Conservation (phyloP, 345 rosid species). For the Nephelium lappaceum region DNA sequence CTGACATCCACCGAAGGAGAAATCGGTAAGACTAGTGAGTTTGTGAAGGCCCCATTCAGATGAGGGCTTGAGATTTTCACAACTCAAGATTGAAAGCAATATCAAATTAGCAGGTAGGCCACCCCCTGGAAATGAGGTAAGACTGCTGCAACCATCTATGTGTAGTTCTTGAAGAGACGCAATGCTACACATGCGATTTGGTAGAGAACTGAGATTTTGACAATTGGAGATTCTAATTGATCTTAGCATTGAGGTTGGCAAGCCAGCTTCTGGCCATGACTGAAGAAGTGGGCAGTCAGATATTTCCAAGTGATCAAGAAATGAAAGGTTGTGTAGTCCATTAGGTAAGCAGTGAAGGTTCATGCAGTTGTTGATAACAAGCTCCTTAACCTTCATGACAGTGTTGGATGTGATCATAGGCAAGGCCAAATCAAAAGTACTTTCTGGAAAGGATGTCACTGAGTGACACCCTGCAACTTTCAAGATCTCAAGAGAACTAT, state of each 20-base stretch:
- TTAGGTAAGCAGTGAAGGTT: conserved; percentile 17
- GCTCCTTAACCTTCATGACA: conserved; percentile 10
- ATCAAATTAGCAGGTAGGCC: conserved; percentile 26
- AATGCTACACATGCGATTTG: conserved; percentile 16
- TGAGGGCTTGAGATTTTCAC: conserved; percentile 19
- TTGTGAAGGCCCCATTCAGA: conserved; percentile 26
- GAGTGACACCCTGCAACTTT: conserved; percentile 12
- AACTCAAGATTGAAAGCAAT: conserved; percentile 24
- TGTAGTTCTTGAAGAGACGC: conserved; percentile 23
- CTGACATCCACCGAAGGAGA: conserved; percentile 27
- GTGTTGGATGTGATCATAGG: background rate
- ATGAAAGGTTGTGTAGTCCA: conserved; percentile 24
- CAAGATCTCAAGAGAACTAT: conserved; percentile 14
- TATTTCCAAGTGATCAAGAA: conserved; percentile 24
- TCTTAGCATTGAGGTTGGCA: conserved; percentile 14
- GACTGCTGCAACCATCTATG: conserved; percentile 23
- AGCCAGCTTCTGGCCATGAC: conserved; percentile 26
- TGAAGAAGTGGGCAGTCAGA: conserved; percentile 23
- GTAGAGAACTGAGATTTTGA: conserved; percentile 26
- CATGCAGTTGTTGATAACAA: conserved; percentile 17
- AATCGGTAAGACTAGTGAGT: conserved; percentile 14
- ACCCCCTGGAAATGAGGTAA: conserved; percentile 30
- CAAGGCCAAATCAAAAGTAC: background rate
- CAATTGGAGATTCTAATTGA: conserved; percentile 22
- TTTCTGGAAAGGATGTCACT: conserved; percentile 11